These are phyloP conservation scores for Coemansia sp. DNA, from an alignment of 192 early-diverging fungal species.

Conservation along the genomic window DNA sequence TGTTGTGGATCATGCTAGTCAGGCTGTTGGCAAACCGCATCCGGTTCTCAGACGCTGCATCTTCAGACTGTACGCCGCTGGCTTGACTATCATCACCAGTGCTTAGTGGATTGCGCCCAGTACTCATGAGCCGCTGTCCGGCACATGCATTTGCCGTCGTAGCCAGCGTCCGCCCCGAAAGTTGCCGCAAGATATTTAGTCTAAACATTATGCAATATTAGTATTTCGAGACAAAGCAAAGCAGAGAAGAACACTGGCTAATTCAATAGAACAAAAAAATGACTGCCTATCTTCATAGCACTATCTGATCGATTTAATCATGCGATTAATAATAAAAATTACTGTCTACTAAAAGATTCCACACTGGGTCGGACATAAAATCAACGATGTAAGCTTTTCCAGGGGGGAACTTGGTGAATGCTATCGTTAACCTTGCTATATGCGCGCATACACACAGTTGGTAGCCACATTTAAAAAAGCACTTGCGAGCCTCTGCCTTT, in stretches of 20 bases:
- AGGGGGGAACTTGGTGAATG: neutral
- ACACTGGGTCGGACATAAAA: no score
- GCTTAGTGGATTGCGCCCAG: neutral
- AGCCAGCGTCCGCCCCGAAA: neutral
- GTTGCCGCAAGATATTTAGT: neutral
- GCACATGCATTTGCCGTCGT: neutral
- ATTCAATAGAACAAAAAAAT: neutral
- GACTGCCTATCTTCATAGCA: neutral
- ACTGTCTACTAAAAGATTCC: no score
- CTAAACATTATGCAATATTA: slow-evolving; percentile 8
- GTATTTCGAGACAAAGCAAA: neutral
- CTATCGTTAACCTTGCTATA: neutral
- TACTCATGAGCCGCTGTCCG: slow-evolving; percentile 13
- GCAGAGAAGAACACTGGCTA: neutral
- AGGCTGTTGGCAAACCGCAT: slow-evolving; percentile 30
- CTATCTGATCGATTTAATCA: neutral
- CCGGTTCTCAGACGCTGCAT: neutral
- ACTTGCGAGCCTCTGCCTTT: neutral
- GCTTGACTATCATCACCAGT: neutral
- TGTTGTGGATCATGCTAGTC: neutral
- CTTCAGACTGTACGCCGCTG: neutral
- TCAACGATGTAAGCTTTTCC: no score
- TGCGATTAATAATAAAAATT: no score
- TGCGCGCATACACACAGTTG: neutral
- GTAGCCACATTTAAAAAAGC: neutral